Conservation (phyloP, 2,329 filamentous ascomycete species). For the Neofusicoccum sp. region DNA sequence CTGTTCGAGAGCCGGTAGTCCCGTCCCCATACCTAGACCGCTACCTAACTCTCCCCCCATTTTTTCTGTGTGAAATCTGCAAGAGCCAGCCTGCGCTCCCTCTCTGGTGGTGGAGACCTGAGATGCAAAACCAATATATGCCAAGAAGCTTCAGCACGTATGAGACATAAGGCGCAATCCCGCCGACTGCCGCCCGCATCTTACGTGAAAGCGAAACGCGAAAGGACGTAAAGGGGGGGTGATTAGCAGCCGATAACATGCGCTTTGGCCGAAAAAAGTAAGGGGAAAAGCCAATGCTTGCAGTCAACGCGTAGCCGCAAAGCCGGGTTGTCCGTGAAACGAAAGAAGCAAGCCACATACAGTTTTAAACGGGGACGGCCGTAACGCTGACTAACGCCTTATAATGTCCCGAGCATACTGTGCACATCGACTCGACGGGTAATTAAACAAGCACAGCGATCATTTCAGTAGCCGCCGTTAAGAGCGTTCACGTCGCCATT, state of each 20-base stretch:
- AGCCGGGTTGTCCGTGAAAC: constrained; percentile 11
- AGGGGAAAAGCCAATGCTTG: not conserved
- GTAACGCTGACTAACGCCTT: constrained; percentile 13
- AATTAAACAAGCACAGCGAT: not conserved
- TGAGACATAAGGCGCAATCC: not conserved
- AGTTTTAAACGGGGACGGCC: not conserved
- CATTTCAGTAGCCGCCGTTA: constrained; percentile 16
- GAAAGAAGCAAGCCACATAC: constrained; percentile 11
- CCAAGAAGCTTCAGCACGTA: constrained; percentile 2
- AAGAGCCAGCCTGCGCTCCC: not conserved
- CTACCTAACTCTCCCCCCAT: not conserved
- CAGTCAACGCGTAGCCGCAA: constrained; percentile 9
- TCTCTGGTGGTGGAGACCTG: not conserved
- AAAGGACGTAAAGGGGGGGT: not conserved
- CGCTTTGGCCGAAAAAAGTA: constrained; percentile 7
- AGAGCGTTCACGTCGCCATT: constrained; percentile 35
- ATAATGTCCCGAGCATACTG: constrained; percentile 1
- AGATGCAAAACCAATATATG: constrained; percentile 4
- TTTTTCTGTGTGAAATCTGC: not conserved
- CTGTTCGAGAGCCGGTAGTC: not conserved
- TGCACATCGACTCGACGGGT: not conserved
- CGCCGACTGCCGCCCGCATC: not conserved
- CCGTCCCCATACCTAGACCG: not conserved
- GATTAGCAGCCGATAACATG: constrained; percentile 6
- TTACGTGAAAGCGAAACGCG: constrained; percentile 2